Base-by-base conservation (phyloP, 768 basidiomycete genomes). In the Tulasnella sp. region DNA sequence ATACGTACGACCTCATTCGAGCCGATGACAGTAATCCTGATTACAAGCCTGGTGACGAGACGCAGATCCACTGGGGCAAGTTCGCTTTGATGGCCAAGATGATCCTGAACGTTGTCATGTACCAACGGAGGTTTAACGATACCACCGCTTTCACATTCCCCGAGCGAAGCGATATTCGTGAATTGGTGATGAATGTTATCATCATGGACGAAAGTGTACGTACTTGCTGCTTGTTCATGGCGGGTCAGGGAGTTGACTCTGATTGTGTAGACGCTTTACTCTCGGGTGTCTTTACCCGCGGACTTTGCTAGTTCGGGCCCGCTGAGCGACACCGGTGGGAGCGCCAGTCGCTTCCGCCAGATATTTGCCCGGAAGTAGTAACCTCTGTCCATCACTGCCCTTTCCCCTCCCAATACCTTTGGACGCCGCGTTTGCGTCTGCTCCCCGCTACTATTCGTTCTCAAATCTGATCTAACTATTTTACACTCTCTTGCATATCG, bases 11-110 rank as follows among this genome's bases (percentile, higher is more conserved):
- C 66, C 75, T 97, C 46, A 84, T 92, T 43, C 82, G 82, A 60
- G 79, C 90, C 6, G 83, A 96, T 62, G 87, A 89, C 69, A 85
- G 82, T 57, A 92, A 94, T 60, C 73, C 75, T 2, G 87, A 93
- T 63, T 75, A 79, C 61, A 78, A 79, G 61, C 71, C 80, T 6
- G 71, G 76, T 19, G 83, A 87, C 63, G 73, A 80, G 3, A 72
- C 68, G 37, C 81, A 81, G 66, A 86, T 97, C 53, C 91, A 97
- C 65, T 98, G 94, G 94, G 87, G 84, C 25, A 98, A 98, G 70
- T 96, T 86, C 69, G 85, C 84, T 62, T 84, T 90, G 78, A 85
- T 97, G 73, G 92, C 84, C 29, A 77, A 82, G 59, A 90, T 92
- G 64, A 81, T 94, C 56, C 77, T 79, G 49, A 81, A 77, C 63